phyloP scores from a whole-genome alignment of 2,329 filamentous ascomycete genomes.

The Colletotrichum chrysophilum region DNA sequence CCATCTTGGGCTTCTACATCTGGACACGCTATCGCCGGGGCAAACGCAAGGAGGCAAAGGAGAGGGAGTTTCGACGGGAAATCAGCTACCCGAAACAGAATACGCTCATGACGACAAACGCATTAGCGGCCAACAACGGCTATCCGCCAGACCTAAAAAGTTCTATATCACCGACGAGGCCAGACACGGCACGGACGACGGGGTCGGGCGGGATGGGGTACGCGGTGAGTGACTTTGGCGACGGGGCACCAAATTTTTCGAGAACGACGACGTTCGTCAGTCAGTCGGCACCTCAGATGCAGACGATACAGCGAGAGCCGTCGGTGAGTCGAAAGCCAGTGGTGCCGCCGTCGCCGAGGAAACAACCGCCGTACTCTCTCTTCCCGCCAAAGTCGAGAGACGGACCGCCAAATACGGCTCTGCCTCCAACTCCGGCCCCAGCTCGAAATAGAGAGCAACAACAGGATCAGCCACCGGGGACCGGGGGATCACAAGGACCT shows the following conservation, averaged over 20 bases:
- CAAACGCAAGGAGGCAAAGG: conserved; percentile 21
- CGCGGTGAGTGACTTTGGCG: conserved; percentile 1
- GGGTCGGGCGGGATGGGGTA: conserved; percentile 3
- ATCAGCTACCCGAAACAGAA: conserved; percentile 29
- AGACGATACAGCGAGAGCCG: neutral
- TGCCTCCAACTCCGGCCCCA: neutral
- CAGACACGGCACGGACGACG: conserved; percentile 20
- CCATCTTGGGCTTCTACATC: conserved; percentile 40
- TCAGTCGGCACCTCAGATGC: neutral
- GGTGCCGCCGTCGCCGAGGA: conserved; percentile 10
- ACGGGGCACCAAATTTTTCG: conserved; percentile 11
- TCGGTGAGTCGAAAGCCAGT: neutral
- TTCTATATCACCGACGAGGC: neutral
- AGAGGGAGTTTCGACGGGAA: neutral
- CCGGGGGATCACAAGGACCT: neutral
- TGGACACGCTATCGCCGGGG: conserved; percentile 33
- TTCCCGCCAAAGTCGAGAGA: conserved; percentile 10
- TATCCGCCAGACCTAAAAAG: conserved; percentile 30
- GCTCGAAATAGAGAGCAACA: neutral
- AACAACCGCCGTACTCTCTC: neutral
- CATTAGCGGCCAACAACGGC: conserved; percentile 9
- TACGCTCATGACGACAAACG: conserved; percentile 19
- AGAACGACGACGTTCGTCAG: conserved; percentile 1
- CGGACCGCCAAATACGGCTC: neutral
- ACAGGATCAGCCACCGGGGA: neutral